Conservation (phyloP, 1,284 basidiomycete genomes). For the Trichosporon coremiiforme region DNA sequence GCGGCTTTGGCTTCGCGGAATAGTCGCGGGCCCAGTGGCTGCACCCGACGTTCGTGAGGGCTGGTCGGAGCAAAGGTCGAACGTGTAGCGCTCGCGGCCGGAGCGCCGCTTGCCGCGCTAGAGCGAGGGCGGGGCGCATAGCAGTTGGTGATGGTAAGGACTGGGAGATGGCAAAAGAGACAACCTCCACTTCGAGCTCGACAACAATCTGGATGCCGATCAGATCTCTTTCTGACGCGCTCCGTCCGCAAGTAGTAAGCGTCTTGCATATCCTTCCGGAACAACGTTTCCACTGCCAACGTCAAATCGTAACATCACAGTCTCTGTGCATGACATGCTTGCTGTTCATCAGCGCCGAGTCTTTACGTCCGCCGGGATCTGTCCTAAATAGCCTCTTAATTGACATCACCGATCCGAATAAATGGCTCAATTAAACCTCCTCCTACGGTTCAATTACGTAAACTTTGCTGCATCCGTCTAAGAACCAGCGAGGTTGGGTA, state of each 20-base stretch:
- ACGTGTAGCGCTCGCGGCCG: neutral
- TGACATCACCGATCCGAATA: neutral
- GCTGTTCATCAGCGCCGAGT: no score
- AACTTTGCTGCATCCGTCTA: neutral
- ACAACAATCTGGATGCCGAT: no score
- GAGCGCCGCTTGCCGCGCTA: neutral
- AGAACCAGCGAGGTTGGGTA: neutral
- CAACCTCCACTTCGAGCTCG: neutral
- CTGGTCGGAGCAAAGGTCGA: neutral
- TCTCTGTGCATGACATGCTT: no score
- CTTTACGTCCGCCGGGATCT: no score
- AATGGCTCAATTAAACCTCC: neutral
- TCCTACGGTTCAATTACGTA: constrained; percentile 21
- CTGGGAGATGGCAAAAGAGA: neutral
- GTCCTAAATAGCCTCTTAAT: neutral
- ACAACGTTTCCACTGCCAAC: no score
- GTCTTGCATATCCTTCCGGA: no score
- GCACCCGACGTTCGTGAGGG: constrained; percentile 8
- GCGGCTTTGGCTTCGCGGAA: neutral
- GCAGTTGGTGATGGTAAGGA: neutral
- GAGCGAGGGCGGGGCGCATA: neutral
- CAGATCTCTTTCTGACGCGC: no score
- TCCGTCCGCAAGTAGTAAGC: no score
- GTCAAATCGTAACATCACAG: no score
- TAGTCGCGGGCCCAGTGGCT: constrained; percentile 4